Conservation (phyloP, 148 eudicot species). For the Nepenthes mirabilis region DNA sequence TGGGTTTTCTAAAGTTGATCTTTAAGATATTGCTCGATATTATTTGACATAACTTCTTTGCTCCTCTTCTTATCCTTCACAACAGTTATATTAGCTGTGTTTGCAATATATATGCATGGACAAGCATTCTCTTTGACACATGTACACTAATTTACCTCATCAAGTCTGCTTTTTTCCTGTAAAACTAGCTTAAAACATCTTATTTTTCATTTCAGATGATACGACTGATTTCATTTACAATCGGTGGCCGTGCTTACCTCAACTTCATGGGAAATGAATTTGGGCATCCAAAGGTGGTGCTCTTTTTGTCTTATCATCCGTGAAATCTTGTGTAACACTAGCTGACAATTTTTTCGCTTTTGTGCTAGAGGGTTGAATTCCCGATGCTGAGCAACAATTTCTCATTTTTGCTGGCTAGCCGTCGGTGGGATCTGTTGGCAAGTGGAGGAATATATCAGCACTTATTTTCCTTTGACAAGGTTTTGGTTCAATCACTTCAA, state of each 20-base stretch:
- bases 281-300: constrained; percentile 85
- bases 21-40: too few species aligned
- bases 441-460: constrained; percentile 37
- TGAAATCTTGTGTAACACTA: constrained; percentile 1
- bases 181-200: constrained; percentile 2
- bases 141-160: too few species aligned
- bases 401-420: constrained; percentile 77
- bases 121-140: too few species aligned
- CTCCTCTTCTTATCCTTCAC: not conserved
- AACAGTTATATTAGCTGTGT: not conserved
- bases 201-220: constrained; percentile 39
- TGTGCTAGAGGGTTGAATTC: constrained; percentile 75
- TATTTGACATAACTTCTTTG: too few species aligned
- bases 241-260: constrained; percentile 79
- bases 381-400: constrained; percentile 66
- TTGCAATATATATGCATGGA: not conserved
- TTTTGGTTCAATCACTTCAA: constrained; percentile 6
- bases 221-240: constrained; percentile 78
- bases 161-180: not conserved
- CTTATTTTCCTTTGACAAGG: constrained; percentile 77
- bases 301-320: constrained; percentile 1
- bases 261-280: constrained; percentile 98
- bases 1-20: too few species aligned
- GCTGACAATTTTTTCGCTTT: constrained; percentile 8
- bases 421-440: constrained; percentile 70